phyloP scores from a whole-genome alignment of 1,284 basidiomycete genomes.

The Melampsora americana region DNA sequence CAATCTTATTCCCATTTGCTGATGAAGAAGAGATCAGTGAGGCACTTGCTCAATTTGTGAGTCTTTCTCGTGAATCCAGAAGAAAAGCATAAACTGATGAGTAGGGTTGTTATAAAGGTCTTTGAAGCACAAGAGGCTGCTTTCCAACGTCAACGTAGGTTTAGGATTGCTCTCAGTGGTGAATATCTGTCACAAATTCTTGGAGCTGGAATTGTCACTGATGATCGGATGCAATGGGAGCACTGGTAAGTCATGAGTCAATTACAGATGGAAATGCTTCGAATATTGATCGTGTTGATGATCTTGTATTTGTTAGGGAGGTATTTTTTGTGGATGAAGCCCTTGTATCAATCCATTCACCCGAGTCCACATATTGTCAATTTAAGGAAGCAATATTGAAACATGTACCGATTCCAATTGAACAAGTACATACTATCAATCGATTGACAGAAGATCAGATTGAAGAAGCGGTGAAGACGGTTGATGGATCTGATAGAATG shows the following conservation, averaged over 20 bases:
- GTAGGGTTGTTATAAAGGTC: background rate
- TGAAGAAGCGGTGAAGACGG: slow-evolving; percentile 17
- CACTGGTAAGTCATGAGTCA: slow-evolving; percentile 17
- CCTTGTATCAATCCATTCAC: slow-evolving; percentile 28
- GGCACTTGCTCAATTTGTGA: slow-evolving; percentile 39
- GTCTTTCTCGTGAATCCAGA: background rate
- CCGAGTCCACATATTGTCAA: slow-evolving; percentile 18
- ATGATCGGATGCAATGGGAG: slow-evolving; percentile 37
- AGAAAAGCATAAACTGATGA: background rate
- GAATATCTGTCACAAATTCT: slow-evolving; percentile 14
- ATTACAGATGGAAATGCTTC: background rate
- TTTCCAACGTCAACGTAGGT: slow-evolving; percentile 34
- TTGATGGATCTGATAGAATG: slow-evolving; percentile 29
- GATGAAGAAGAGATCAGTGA: slow-evolving; percentile 39
- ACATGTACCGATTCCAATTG: slow-evolving; percentile 37
- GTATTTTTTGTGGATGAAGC: slow-evolving; percentile 41
- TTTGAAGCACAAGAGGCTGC: slow-evolving; percentile 43
- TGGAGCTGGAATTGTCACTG: slow-evolving; percentile 20
- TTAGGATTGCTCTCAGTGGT: slow-evolving; percentile 31
- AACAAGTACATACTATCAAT: slow-evolving; percentile 33
- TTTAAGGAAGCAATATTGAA: slow-evolving; percentile 26
- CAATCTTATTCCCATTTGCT: slow-evolving; percentile 36
- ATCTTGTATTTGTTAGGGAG: background rate
- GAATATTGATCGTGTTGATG: background rate
- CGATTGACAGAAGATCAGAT: slow-evolving; percentile 23